These are phyloP conservation scores for Codiaeum variegatum DNA, from an alignment of 441 rosid genomes.

Conservation along the genomic window DNA sequence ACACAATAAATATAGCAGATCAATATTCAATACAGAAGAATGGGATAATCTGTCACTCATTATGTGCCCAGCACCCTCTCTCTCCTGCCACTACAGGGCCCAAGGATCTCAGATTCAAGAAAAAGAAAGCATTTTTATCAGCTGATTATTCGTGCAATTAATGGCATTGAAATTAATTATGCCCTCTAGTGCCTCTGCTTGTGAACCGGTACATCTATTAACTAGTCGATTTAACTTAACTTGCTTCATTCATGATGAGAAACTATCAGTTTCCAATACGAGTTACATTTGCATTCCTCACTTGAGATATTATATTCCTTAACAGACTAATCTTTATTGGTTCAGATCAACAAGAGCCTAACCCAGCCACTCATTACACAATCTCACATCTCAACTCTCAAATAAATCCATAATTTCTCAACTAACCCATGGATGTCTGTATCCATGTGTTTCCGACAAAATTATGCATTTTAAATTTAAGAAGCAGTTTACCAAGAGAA, in stretches of 20 bases:
- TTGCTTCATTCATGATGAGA: not conserved
- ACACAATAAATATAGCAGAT: not conserved
- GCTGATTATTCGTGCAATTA: not conserved
- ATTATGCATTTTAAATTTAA: not conserved
- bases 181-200: not conserved
- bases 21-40: not conserved
- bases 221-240: not conserved
- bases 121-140: not conserved
- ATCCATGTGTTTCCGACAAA: too few species aligned
- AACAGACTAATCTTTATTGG: not conserved
- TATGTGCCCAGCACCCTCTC: not conserved
- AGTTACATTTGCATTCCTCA: not conserved
- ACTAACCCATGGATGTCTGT: too few species aligned
- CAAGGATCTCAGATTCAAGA: not conserved
- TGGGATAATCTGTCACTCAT: not conserved
- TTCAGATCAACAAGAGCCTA: slow-evolving; percentile 2
- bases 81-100: not conserved
- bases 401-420: too few species aligned
- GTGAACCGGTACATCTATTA: not conserved
- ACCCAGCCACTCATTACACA: not conserved
- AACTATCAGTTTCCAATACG: not conserved
- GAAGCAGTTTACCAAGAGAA: not conserved
- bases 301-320: not conserved
- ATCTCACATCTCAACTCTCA: not conserved
- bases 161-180: not conserved